phyloP scores from a whole-genome alignment of 192 early-diverging fungal species.

The Podochytrium sp. region DNA sequence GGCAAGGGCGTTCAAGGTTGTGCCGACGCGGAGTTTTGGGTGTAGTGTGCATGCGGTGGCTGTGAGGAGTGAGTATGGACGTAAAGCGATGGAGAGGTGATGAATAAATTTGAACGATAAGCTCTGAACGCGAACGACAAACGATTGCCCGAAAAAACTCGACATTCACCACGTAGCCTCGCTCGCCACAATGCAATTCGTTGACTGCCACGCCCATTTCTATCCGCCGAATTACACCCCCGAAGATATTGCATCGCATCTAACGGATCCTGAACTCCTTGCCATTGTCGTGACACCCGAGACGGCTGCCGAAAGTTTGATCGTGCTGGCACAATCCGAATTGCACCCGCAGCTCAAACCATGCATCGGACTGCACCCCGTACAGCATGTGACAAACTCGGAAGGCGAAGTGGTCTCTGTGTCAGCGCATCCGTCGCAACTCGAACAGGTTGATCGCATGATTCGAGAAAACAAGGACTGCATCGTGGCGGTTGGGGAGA shows the following conservation, averaged over 20 bases:
- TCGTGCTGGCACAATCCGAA: slow-evolving; percentile 20
- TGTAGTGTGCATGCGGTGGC: slow-evolving; percentile 52
- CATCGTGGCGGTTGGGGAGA: slow-evolving; percentile 45
- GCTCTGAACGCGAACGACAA: neutral
- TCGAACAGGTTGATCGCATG: slow-evolving; percentile 6
- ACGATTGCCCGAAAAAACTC: neutral
- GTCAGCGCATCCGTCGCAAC: neutral
- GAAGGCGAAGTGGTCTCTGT: neutral
- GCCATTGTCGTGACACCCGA: slow-evolving; percentile 43
- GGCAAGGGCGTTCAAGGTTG: slow-evolving; percentile 46
- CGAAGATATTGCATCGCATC: neutral
- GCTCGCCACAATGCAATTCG: neutral
- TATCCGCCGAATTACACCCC: slow-evolving; percentile 32
- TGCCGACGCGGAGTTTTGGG: slow-evolving; percentile 56
- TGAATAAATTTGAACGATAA: too few relatives aligned
- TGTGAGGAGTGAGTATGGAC: slow-evolving; percentile 28
- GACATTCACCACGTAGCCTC: neutral
- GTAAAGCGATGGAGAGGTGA: slow-evolving; percentile 12
- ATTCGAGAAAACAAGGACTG: slow-evolving; percentile 11
- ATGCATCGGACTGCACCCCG: slow-evolving; percentile 45
- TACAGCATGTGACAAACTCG: slow-evolving; percentile 6
- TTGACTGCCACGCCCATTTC: slow-evolving; percentile 49
- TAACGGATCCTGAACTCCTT: neutral
- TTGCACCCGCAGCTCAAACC: neutral
- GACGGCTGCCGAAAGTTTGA: slow-evolving; percentile 1